phyloP scores from a whole-genome alignment of 768 basidiomycete genomes.

The Harrya chromipes region DNA sequence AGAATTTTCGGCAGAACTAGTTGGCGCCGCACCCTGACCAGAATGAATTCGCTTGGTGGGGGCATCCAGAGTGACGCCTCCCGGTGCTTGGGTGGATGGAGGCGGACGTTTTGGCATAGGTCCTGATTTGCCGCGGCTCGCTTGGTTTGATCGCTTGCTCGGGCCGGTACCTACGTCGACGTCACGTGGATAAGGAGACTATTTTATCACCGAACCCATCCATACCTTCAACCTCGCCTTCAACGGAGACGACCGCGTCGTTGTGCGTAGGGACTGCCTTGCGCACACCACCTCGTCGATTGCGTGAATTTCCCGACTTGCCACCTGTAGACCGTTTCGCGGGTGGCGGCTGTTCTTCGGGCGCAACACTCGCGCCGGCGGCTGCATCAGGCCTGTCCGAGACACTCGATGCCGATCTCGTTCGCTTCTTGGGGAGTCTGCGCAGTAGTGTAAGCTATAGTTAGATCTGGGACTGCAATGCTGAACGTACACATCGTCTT shows the following conservation, averaged over 20 bases:
- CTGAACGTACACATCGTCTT: slow-evolving; percentile 63
- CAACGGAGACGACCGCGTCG: slow-evolving; percentile 33
- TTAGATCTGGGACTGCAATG: not conserved
- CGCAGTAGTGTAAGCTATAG: slow-evolving; percentile 10
- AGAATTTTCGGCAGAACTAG: slow-evolving; percentile 45
- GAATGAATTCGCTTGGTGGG: slow-evolving; percentile 49
- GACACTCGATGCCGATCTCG: slow-evolving; percentile 68
- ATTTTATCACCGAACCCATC: too few species aligned
- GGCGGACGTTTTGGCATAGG: slow-evolving; percentile 32
- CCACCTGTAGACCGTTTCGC: slow-evolving; percentile 27
- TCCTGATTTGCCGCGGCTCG: slow-evolving; percentile 35
- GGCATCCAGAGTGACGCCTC: slow-evolving; percentile 41
- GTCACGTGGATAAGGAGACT: slow-evolving; percentile 35
- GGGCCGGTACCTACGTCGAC: slow-evolving; percentile 33
- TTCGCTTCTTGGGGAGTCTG: slow-evolving; percentile 64
- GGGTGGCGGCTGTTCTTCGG: slow-evolving; percentile 41
- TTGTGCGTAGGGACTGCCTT: slow-evolving; percentile 18
- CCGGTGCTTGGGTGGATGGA: slow-evolving; percentile 29
- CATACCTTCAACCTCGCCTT: slow-evolving; percentile 63
- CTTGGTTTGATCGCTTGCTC: slow-evolving; percentile 39
- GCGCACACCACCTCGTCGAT: slow-evolving; percentile 32
- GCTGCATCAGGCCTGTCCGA: slow-evolving; percentile 55
- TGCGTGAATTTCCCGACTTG: slow-evolving; percentile 30
- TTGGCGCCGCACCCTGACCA: slow-evolving; percentile 33
- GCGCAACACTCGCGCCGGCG: slow-evolving; percentile 28